phyloP scores from a whole-genome alignment of 768 basidiomycete genomes.

The Mrakia frigida region DNA sequence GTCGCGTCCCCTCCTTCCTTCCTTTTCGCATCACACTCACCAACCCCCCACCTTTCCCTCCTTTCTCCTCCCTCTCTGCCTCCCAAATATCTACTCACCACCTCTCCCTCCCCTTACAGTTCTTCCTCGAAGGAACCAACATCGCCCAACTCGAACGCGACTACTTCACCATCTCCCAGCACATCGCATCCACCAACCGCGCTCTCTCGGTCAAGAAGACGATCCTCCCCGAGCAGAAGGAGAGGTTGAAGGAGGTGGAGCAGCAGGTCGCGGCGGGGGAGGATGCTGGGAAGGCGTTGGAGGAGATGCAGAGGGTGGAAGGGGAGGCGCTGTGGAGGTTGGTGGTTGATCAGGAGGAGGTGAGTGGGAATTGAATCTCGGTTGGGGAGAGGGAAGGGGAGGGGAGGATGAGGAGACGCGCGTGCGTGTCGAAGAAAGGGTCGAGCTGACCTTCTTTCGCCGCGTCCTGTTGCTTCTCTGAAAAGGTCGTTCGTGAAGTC shows the following conservation, averaged over 20 bases:
- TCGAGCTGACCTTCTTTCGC: no score
- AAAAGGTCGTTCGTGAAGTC: no score
- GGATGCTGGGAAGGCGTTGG: no score
- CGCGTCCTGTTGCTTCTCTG: no score
- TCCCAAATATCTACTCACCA: constrained; percentile 11
- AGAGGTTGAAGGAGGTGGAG: no score
- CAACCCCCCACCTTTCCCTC: not conserved
- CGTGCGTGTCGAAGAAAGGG: no score
- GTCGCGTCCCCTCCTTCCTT: no score
- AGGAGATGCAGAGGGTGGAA: not conserved
- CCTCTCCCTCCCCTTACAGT: constrained; percentile 49
- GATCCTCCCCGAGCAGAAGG: constrained; percentile 58
- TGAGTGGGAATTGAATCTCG: not conserved
- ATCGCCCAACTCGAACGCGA: constrained; percentile 82
- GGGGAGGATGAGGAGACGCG: not conserved
- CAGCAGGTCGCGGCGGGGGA: no score
- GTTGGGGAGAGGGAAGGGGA: no score
- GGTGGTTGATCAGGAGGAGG: not conserved
- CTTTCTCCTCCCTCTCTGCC: not conserved
- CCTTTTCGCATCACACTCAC: no score
- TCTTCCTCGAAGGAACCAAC: constrained; percentile 91
- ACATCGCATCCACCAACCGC: constrained; percentile 64
- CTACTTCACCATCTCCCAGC: constrained; percentile 70
- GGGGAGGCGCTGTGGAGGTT: not conserved
- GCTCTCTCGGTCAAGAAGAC: constrained; percentile 66